Evolutionary conservation across 1,139 yeast genomes (phyloP).

Genomic region (Arxiozyma bovina): DNA sequence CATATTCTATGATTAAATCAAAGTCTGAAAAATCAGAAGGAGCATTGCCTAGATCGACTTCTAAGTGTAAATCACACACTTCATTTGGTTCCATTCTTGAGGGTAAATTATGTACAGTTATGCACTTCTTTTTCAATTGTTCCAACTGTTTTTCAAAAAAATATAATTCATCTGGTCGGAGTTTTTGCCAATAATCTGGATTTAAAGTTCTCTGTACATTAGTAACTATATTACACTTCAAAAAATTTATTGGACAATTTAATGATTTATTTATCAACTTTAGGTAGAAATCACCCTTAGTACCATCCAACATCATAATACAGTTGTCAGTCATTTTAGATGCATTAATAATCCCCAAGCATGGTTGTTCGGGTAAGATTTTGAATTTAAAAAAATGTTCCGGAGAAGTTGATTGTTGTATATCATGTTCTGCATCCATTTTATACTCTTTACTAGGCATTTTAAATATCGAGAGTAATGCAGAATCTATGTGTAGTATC

Average conservation of each 20-base stretch:
- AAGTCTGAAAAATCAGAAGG: slow-evolving; percentile 28
- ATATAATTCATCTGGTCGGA: slow-evolving; percentile 23
- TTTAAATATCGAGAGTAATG: slow-evolving; percentile 40
- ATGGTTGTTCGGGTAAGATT: slow-evolving; percentile 29
- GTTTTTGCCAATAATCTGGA: slow-evolving; percentile 26
- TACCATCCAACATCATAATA: slow-evolving; percentile 70
- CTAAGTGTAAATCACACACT: slow-evolving; percentile 40
- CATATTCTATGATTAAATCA: slow-evolving; percentile 26
- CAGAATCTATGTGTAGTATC: slow-evolving; percentile 33
- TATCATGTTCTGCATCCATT: slow-evolving; percentile 3
- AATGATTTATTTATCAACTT: slow-evolving; percentile 43
- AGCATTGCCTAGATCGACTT: slow-evolving; percentile 31
- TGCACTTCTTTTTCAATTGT: slow-evolving; percentile 18
- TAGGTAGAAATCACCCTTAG: slow-evolving; percentile 44
- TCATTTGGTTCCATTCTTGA: slow-evolving; percentile 20
- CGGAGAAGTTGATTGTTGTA: slow-evolving; percentile 1
- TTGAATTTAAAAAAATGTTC: slow-evolving; percentile 10
- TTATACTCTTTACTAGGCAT: slow-evolving; percentile 32
- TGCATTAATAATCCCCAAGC: slow-evolving; percentile 20
- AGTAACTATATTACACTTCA: slow-evolving; percentile 19
- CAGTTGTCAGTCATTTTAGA: slow-evolving; percentile 19
- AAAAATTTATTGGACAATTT: slow-evolving; percentile 20
- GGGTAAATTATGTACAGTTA: slow-evolving; percentile 18
- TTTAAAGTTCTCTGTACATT: slow-evolving; percentile 23
- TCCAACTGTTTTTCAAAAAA: slow-evolving; percentile 22